These are phyloP conservation scores for Cladobotryum mycophilum DNA, from an alignment of 2,329 filamentous ascomycete genomes.

Conservation along the genomic window DNA sequence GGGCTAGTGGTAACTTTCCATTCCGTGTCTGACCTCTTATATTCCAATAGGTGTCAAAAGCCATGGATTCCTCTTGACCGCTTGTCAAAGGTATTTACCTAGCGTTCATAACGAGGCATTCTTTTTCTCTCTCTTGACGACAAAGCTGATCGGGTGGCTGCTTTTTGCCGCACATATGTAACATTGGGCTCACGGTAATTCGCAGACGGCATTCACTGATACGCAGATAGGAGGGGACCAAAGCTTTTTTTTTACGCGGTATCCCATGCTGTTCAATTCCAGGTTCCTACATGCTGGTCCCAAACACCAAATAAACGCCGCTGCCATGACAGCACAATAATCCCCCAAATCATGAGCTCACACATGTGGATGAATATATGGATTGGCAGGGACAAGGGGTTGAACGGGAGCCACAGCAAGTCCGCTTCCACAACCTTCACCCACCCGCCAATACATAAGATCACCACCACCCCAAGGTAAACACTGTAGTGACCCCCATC, in stretches of 20 bases:
- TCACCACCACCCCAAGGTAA: conserved; percentile 2
- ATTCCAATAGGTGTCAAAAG: too few relatives aligned
- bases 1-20: too few relatives aligned
- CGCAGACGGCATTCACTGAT: neutral
- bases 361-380: conserved; percentile 11
- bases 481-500: conserved; percentile 10
- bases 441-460: conserved; percentile 8
- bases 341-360: neutral
- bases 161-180: too few relatives aligned
- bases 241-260: neutral
- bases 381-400: conserved; percentile 18
- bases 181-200: neutral
- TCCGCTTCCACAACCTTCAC: conserved; percentile 13
- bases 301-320: conserved; percentile 26
- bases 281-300: conserved; percentile 26
- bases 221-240: too few relatives aligned
- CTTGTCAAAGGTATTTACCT: too few relatives aligned
- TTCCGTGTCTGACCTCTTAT: too few relatives aligned
- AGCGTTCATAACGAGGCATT: too few relatives aligned
- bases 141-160: too few relatives aligned
- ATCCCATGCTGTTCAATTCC: conserved; percentile 16
- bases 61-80: too few relatives aligned
- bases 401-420: conserved; percentile 13
- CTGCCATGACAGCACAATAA: conserved; percentile 26
- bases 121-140: too few relatives aligned